Percentiles rank a stretch among this genome's conserved stretches.
phyloP scores from a whole-genome alignment of 2,329 filamentous ascomycete genomes.

The Aspergillus sp. region DNA sequence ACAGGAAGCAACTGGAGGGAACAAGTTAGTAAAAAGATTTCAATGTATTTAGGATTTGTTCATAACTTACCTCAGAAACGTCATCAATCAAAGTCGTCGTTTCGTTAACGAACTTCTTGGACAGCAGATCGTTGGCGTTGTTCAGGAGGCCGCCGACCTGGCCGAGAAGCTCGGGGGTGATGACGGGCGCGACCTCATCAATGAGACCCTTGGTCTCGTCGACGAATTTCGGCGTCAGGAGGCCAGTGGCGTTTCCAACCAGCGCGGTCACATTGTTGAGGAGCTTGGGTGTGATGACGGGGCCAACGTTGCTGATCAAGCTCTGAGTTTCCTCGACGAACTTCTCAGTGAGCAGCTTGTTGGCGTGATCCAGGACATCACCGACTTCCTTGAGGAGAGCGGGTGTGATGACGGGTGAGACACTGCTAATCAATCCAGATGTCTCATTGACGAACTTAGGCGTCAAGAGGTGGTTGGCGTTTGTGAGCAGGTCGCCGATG shows the following conservation, averaged over 20 bases:
- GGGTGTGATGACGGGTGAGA: constrained; percentile 23
- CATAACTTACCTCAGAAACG: constrained; percentile 27
- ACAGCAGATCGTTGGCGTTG: constrained; percentile 19
- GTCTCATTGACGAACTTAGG: constrained; percentile 26
- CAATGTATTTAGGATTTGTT: neutral
- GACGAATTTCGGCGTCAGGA: constrained; percentile 33
- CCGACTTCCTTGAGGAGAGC: constrained; percentile 23
- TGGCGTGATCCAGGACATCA: constrained; percentile 23
- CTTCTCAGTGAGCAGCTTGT: constrained; percentile 26
- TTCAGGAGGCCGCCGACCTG: constrained; percentile 23
- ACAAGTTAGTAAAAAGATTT: constrained; percentile 9
- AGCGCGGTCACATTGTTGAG: constrained; percentile 29
- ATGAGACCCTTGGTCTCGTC: constrained; percentile 28
- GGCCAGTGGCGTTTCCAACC: constrained; percentile 29
- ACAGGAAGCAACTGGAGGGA: constrained; percentile 29
- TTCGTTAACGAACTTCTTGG: constrained; percentile 27
- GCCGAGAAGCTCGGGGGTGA: constrained; percentile 28
- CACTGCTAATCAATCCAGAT: constrained; percentile 17
- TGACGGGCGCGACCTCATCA: constrained; percentile 27
- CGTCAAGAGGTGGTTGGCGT: constrained; percentile 21
- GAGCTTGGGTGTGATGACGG: constrained; percentile 26
- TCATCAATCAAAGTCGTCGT: constrained; percentile 28
- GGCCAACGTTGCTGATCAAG: constrained; percentile 22
- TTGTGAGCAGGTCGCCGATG: constrained; percentile 16
- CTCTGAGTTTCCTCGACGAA: constrained; percentile 26